Base-by-base conservation (phyloP, 2,329 filamentous ascomycete species). In the Fragosphaeria purpurea region DNA sequence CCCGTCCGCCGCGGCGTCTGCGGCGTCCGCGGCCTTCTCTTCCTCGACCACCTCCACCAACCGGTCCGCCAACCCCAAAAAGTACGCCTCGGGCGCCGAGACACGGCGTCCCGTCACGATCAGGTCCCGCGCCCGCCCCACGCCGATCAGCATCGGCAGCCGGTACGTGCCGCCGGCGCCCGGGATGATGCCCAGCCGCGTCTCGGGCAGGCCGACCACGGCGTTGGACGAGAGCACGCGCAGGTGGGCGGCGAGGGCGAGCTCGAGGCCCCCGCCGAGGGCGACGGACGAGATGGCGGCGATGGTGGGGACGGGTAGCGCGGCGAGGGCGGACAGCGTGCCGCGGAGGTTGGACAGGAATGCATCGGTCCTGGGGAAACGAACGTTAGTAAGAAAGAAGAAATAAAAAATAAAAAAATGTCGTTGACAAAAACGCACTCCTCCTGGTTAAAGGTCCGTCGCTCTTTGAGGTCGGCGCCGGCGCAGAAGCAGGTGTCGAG, bases 151-250 rank as follows among this genome's bases (percentile, higher is more conserved):
- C 7, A 76, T 78, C 1, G 89, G 88, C 1, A 98, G 80, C 8
- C 93, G 83, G 67, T 88, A 88, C 1, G 91, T 97, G 53, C 91
- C 93, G 42, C 93, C 93, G 2, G 91, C 93, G 53, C 93, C 93
- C 4, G 93, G 93, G 57, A 98, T 86, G 64, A 98, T 98, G 50
- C 86, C 93, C 3, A 98, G 77, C 3, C 90, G 78, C 1, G 93
- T 97, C 66, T 98, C 93, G 1, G 93, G 93, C 5, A 97, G 79
- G 0, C 82, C 90, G 50, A 98, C 81, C 31, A 75, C 71, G 12
- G 88, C 86, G 37, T 83, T 86, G 40, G 86, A 88, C 35, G 83
- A 79, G 58, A 97, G 83, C 48, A 98, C 84, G 57, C 93, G 88
- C 67, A 98, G 82, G 67, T 93, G 83, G 1, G 91, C 95, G 58